Base-by-base conservation (phyloP, 1,284 basidiomycete species). In the Xerocomus nothofagi region DNA sequence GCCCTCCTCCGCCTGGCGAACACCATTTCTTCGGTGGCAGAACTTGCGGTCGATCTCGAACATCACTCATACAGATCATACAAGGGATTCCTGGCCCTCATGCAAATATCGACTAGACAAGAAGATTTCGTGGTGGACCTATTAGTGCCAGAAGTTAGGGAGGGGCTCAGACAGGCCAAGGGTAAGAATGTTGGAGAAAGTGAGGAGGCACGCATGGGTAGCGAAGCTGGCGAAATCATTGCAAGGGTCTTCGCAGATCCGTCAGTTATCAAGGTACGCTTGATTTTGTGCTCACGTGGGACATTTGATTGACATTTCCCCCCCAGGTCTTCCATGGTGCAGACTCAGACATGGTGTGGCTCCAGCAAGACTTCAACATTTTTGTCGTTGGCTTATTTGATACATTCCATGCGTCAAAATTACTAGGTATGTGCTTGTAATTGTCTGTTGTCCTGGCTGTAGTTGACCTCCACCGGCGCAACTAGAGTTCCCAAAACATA, bases 311-410 rank as follows among this genome's bases (percentile, higher is more conserved):
- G 18, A 46, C 18, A 3, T 38, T 36, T 30, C 14, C 17, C 10
- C 7, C 34, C 33, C 50, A 91, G 89, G 86, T 95, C 4, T 84
- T 98, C 55, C 96, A 99, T 67, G 96, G 97, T 15, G 93, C 96
- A 2, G 91, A 95, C 42, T 92, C 88, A 55, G 96, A 99, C 67
- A 86, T 99, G 20, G 74, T 94, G 7, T 99, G 96, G 96, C 79
- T 99, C 14, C 95, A 99, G 68, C 90, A 93, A 67, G 90, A 99
- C 66, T 93, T 98, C 66, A 92, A 91, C 46, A 66, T 98, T 3
- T 98, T 94, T 68, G 77, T 98, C 40, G 94, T 99, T 53, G 92
- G 93, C 54, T 72, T 99, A 9, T 99, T 98, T 65, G 96, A 99
- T 67, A 99, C 97, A 0, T 98, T 86, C 66, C 94, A 98, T 61